A percentile compares a stretch with the other conserved stretches of the same genome.
phyloP scores from a whole-genome alignment of 1,284 basidiomycete genomes.

The Volvariella volvacea region DNA sequence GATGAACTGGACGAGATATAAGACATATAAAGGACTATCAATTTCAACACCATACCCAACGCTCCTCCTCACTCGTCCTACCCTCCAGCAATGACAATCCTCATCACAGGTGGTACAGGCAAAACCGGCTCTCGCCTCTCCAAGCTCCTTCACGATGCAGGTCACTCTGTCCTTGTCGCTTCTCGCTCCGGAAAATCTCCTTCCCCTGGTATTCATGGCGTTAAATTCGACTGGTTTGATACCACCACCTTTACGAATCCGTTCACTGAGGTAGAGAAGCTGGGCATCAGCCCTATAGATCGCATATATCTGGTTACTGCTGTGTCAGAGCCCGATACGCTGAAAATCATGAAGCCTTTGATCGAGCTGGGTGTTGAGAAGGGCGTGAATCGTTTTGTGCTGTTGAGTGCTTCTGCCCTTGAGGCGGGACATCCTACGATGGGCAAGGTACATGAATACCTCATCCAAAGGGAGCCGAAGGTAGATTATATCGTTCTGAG shows the following conservation, averaged over 20 bases:
- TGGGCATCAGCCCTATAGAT: constrained; percentile 9
- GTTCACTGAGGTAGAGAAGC: constrained; percentile 6
- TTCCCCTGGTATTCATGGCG: constrained; percentile 13
- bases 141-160: constrained; percentile 10
- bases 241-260: background rate
- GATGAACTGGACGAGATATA: too few relatives aligned
- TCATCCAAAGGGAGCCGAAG: constrained; percentile 14
- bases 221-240: constrained; percentile 1
- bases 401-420: background rate
- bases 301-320: constrained; percentile 18
- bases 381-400: constrained; percentile 2
- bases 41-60: too few relatives aligned
- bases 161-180: constrained; percentile 12
- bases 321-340: constrained; percentile 12
- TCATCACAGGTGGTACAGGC: constrained; percentile 17
- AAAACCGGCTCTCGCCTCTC: constrained; percentile 14
- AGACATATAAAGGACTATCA: too few relatives aligned
- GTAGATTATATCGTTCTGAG: constrained; percentile 23
- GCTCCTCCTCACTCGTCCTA: too few relatives aligned
- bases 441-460: constrained; percentile 13
- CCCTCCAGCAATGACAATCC: constrained; percentile 14
- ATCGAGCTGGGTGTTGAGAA: constrained; percentile 21
- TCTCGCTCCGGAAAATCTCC: constrained; percentile 12
- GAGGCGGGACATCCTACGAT: background rate
- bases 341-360: constrained; percentile 19